Conservation (phyloP, 2,329 filamentous ascomycete genomes). For the Moelleriella libera region DNA sequence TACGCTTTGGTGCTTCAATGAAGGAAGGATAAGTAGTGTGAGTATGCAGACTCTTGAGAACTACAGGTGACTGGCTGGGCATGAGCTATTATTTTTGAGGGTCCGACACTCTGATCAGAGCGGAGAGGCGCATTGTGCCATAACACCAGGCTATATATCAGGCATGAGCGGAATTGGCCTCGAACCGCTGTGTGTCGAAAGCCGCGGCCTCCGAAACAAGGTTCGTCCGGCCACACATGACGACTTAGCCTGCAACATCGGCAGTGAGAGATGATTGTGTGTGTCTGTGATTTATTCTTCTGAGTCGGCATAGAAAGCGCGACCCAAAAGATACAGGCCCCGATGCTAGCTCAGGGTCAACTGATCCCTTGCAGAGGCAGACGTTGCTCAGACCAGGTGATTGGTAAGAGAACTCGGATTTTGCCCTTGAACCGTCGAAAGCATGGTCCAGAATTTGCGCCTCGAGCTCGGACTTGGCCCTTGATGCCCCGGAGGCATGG, state of each 20-base stretch:
- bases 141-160: neutral
- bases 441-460: too few relatives aligned
- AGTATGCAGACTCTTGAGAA: neutral
- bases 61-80: neutral
- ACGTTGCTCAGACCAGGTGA: too few relatives aligned
- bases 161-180: neutral
- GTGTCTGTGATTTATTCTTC: too few relatives aligned
- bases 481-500: too few relatives aligned
- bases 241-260: neutral
- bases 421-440: too few relatives aligned
- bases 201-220: neutral
- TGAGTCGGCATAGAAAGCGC: too few relatives aligned
- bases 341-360: too few relatives aligned
- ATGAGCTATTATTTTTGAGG: neutral
- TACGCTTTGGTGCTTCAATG: too few relatives aligned
- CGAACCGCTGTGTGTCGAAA: neutral
- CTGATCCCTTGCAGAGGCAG: too few relatives aligned
- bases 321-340: too few relatives aligned
- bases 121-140: neutral
- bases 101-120: neutral
- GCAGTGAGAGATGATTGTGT: neutral
- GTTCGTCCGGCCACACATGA: neutral
- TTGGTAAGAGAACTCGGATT: too few relatives aligned
- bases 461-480: too few relatives aligned
- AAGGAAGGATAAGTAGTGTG: neutral